A percentile compares a stretch with the other conserved stretches of the same genome.
These are phyloP conservation scores for Parastagonospora nodorum DNA, from an alignment of 2,329 filamentous ascomycete species.

Conservation along the genomic window DNA sequence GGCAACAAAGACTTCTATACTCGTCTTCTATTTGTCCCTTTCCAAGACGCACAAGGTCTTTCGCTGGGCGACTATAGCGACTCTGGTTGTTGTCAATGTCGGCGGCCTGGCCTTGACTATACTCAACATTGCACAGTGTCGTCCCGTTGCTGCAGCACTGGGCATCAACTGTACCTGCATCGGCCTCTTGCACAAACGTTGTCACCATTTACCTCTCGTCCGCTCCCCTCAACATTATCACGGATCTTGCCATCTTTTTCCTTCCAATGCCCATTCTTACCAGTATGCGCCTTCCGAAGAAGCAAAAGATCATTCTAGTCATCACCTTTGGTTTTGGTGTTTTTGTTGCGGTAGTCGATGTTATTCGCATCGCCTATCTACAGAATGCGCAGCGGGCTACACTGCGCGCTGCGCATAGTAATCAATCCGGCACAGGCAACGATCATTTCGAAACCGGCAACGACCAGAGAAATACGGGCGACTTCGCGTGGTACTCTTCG, in stretches of 20 bases:
- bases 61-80: constrained; percentile 79
- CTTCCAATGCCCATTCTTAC: constrained; percentile 82
- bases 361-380: constrained; percentile 87
- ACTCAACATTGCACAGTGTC: constrained; percentile 86
- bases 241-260: constrained; percentile 84
- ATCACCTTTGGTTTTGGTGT: constrained; percentile 85
- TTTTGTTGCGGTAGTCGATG: constrained; percentile 86
- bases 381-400: constrained; percentile 68
- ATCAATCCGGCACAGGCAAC: constrained; percentile 28
- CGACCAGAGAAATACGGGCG: constrained; percentile 50
- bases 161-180: constrained; percentile 50
- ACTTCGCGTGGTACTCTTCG: constrained; percentile 74
- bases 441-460: constrained; percentile 27
- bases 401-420: constrained; percentile 48
- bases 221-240: constrained; percentile 89
- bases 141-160: constrained; percentile 75
- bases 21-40: constrained; percentile 86
- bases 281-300: constrained; percentile 78
- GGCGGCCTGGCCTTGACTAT: constrained; percentile 81
- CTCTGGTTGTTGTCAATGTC: constrained; percentile 76
- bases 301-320: constrained; percentile 86
- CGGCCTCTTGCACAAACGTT: constrained; percentile 63
- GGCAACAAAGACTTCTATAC: constrained; percentile 89
- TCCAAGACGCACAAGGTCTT: constrained; percentile 79
- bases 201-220: constrained; percentile 71